These are phyloP conservation scores for Furcasterigmium sp. DNA, from an alignment of 2,329 filamentous ascomycete species.

Conservation along the genomic window DNA sequence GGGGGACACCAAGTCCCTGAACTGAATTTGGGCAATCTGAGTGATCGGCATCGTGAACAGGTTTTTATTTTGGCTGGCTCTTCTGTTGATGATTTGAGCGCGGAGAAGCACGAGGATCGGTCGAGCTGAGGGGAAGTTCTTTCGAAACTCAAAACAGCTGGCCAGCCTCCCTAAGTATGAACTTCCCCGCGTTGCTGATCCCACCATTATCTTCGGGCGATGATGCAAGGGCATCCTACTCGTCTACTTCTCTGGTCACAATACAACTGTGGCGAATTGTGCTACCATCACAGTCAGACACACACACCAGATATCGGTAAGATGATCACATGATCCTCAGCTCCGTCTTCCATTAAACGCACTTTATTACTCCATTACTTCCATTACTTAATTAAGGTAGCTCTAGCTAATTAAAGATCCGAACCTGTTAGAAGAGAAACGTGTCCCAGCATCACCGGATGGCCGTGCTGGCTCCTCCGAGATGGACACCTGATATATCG, in stretches of 20 bases:
- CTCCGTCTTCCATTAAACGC: too few species aligned
- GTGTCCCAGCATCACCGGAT: too few species aligned
- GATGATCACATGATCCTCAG: too few species aligned
- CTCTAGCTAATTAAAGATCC: too few species aligned
- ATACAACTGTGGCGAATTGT: too few species aligned
- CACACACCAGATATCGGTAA: too few species aligned
- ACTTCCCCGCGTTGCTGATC: background rate
- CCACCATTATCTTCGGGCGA: background rate
- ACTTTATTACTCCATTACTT: too few species aligned
- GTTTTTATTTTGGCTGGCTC: slow-evolving; percentile 43
- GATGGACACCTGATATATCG: too few species aligned
- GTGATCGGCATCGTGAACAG: slow-evolving; percentile 51
- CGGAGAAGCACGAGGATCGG: background rate
- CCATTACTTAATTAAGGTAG: too few species aligned
- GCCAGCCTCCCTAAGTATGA: background rate
- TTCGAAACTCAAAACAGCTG: background rate
- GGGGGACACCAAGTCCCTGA: slow-evolving; percentile 45
- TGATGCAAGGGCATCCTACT: background rate
- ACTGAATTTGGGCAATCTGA: slow-evolving; percentile 66
- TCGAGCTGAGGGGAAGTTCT: background rate
- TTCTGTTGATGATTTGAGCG: background rate
- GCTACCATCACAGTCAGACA: too few species aligned
- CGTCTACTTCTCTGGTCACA: background rate
- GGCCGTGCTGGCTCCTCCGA: too few species aligned
- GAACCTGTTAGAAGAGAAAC: too few species aligned